phyloP scores from a whole-genome alignment of 495 filamentous ascomycete species.

The Pseudevernia furfuracea region DNA sequence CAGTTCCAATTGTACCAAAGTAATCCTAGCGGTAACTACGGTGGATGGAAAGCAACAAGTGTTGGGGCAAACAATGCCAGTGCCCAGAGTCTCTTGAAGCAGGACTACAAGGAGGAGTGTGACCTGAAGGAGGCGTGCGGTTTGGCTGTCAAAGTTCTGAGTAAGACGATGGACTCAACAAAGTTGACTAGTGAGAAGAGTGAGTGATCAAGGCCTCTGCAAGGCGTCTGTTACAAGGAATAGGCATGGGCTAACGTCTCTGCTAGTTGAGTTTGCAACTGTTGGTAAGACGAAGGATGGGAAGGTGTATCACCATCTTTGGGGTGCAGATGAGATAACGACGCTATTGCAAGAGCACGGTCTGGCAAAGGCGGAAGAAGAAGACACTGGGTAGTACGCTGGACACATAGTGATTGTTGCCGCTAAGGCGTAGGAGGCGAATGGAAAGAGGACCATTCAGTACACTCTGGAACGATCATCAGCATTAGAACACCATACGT shows the following conservation, averaged over 20 bases:
- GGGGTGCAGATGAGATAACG: conserved; percentile 95
- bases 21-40: conserved; percentile 99
- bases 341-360: conserved; percentile 90
- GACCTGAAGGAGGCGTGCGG: conserved; percentile 92
- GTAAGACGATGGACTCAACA: conserved; percentile 99
- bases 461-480: neutral
- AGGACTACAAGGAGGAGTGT: conserved; percentile 98
- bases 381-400: conserved; percentile 52
- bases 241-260: conserved; percentile 1
- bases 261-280: conserved; percentile 90
- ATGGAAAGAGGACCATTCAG: neutral
- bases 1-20: conserved; percentile 99
- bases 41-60: conserved; percentile 97
- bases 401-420: neutral
- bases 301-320: conserved; percentile 95
- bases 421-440: neutral
- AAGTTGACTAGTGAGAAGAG: conserved; percentile 99
- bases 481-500: conserved; percentile 1
- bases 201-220: conserved; percentile 38
- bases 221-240: neutral
- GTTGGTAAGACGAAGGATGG: conserved; percentile 91
- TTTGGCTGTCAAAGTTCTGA: conserved; percentile 96
- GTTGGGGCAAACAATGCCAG: conserved; percentile 97
- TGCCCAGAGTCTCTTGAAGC: conserved; percentile 94
- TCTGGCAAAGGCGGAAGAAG: conserved; percentile 77